A percentile compares a stretch with the other conserved stretches of the same genome.
Conservation (phyloP, 2,329 filamentous ascomycete species). For the Trichoderma brevicompactum region DNA sequence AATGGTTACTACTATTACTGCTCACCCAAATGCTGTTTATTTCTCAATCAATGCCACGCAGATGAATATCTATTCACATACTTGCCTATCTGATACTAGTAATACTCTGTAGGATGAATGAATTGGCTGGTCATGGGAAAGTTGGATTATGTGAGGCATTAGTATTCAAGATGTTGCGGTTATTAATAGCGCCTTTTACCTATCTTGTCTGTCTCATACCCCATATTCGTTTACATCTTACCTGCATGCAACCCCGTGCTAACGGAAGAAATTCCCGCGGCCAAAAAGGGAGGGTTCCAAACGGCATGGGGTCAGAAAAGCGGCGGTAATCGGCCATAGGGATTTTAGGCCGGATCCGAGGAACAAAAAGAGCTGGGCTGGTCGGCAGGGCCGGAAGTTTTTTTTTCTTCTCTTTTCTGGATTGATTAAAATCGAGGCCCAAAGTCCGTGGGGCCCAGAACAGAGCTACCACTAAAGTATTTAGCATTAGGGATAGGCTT, state of each 20-base stretch:
- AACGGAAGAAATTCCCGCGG: not conserved
- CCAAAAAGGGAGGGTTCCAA: not conserved
- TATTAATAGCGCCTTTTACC: not conserved
- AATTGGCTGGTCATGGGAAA: too few relatives aligned
- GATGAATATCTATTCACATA: too few relatives aligned
- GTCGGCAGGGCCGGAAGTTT: not conserved
- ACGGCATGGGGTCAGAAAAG: too few relatives aligned
- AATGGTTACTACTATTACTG: too few relatives aligned
- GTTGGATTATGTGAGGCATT: too few relatives aligned
- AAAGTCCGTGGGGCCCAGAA: not conserved
- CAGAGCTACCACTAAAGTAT: too few relatives aligned
- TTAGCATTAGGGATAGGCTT: too few relatives aligned
- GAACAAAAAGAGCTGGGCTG: not conserved
- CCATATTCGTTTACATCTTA: not conserved
- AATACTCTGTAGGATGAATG: too few relatives aligned
- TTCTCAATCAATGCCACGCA: too few relatives aligned
- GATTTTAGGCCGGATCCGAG: not conserved
- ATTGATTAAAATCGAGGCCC: not conserved
- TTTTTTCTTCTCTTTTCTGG: not conserved
- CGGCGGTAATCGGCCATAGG: not conserved
- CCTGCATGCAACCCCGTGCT: not conserved
- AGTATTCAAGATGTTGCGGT: not conserved
- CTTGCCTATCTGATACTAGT: too few relatives aligned
- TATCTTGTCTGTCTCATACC: not conserved
- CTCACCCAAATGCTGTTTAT: too few relatives aligned